Conservation (phyloP, 768 basidiomycete species). For the Candolleomyces efflorescens region DNA sequence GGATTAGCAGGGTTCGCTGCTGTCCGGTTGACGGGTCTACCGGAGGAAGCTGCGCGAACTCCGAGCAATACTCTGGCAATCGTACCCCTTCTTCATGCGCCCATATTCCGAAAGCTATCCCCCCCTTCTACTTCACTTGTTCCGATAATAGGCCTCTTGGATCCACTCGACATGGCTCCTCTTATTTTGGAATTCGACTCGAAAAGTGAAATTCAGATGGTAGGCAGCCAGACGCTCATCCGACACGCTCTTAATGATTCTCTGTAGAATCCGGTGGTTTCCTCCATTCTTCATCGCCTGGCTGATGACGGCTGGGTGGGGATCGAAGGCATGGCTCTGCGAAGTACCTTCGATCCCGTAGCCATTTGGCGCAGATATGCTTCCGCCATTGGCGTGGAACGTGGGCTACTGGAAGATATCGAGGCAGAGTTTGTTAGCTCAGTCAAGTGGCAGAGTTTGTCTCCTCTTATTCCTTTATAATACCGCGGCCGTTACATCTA, state of each 20-base stretch:
- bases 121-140: conserved; percentile 18
- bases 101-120: conserved; percentile 37
- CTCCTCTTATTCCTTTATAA: not conserved
- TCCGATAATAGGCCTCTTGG: conserved; percentile 39
- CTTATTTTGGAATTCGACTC: conserved; percentile 28
- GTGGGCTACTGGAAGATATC: conserved; percentile 33
- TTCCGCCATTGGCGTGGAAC: conserved; percentile 29
- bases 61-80: conserved; percentile 41
- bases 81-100: conserved; percentile 40
- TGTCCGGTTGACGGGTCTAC: conserved; percentile 26
- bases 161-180: conserved; percentile 53
- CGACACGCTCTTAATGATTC: not conserved
- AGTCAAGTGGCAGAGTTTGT: conserved; percentile 50
- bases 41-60: not conserved
- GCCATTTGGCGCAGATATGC: conserved; percentile 43
- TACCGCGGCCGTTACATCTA: not conserved
- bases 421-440: conserved; percentile 45
- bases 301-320: conserved; percentile 1
- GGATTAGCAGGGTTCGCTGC: conserved; percentile 37
- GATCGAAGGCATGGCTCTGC: conserved; percentile 4
- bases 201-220: not conserved
- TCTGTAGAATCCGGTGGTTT: not conserved
- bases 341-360: conserved; percentile 25
- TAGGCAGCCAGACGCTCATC: not conserved
- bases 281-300: not conserved